Percentiles rank a stretch among this genome's conserved stretches.
Evolutionary conservation across 257 asterid species (phyloP).

Genomic region (Cinchona pubescens): DNA sequence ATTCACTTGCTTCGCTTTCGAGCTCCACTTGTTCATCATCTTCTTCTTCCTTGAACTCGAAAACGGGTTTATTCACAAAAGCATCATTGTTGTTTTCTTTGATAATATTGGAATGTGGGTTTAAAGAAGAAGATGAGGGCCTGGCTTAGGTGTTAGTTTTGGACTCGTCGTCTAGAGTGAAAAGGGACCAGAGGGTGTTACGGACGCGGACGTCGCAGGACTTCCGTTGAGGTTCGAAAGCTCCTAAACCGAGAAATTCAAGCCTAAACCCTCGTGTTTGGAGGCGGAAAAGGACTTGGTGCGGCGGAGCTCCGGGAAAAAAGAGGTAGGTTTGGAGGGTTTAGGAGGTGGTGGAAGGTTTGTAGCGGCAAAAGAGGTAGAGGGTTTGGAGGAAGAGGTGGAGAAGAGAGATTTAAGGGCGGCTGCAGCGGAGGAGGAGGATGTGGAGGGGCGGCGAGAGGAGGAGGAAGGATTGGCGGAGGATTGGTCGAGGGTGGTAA

Average conservation of each 20-base stretch:
- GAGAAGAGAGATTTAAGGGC: constrained; percentile 66
- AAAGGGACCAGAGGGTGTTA: constrained; percentile 58
- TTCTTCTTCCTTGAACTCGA: constrained; percentile 45
- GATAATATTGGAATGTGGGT: constrained; percentile 17
- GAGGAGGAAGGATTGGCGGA: constrained; percentile 63
- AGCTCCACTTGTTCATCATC: constrained; percentile 30
- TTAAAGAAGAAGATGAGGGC: constrained; percentile 23
- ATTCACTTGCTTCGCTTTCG: constrained; percentile 35
- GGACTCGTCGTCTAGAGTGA: constrained; percentile 46
- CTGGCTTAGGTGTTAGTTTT: constrained; percentile 18
- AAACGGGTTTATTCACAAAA: constrained; percentile 36
- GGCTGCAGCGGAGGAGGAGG: constrained; percentile 64
- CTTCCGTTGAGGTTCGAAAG: constrained; percentile 77
- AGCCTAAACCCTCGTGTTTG: constrained; percentile 67
- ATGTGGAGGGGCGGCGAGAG: constrained; percentile 73
- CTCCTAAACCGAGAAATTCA: constrained; percentile 26
- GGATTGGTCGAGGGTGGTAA: constrained; percentile 63
- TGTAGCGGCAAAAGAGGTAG: constrained; percentile 17
- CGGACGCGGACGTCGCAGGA: constrained; percentile 86
- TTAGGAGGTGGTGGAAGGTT: constrained; percentile 45
- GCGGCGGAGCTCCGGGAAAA: constrained; percentile 76
- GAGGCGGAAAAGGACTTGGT: constrained; percentile 83
- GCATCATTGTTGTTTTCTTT: constrained; percentile 12
- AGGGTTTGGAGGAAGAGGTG: constrained; percentile 23
- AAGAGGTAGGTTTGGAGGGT: constrained; percentile 43